A percentile compares a stretch with the other conserved stretches of the same genome.
Conservation (phyloP, 2,329 filamentous ascomycete genomes). For the Aspergillus intermedius region DNA sequence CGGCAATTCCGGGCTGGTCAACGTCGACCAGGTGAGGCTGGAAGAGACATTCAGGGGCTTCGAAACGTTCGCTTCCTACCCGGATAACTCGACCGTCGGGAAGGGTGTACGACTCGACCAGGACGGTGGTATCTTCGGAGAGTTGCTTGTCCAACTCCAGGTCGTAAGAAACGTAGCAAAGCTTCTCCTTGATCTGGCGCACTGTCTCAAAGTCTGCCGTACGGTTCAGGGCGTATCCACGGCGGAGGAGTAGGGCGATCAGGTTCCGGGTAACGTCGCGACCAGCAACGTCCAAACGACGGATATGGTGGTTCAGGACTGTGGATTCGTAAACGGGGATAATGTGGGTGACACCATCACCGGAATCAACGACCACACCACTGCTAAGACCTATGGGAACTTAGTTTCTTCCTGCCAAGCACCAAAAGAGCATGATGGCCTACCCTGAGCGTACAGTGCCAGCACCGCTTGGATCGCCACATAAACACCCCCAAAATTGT, state of each 20-base stretch:
- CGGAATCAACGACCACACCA: constrained; percentile 97
- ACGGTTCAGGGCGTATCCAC: constrained; percentile 93
- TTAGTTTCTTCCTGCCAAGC: no score
- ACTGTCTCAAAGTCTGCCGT: constrained; percentile 99
- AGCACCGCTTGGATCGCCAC: constrained; percentile 96
- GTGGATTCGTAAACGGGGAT: constrained; percentile 98
- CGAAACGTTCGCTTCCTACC: constrained; percentile 93
- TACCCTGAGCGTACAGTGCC: constrained; percentile 92
- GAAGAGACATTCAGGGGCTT: constrained; percentile 96
- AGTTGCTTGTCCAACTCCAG: constrained; percentile 92
- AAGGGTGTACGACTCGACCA: constrained; percentile 95
- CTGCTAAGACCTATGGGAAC: constrained; percentile 62
- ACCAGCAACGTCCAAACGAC: constrained; percentile 88
- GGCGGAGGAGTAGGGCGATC: constrained; percentile 85
- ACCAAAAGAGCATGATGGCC: constrained; percentile 12
- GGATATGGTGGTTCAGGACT: constrained; percentile 92
- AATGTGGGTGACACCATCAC: constrained; percentile 96
- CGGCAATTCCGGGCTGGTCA: constrained; percentile 91
- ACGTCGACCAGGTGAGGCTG: constrained; percentile 97
- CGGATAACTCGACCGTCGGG: constrained; percentile 94
- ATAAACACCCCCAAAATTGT: constrained; percentile 93
- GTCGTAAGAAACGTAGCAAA: constrained; percentile 98
- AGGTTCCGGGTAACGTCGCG: constrained; percentile 98
- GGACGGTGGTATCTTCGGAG: constrained; percentile 92
- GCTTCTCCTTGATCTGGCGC: constrained; percentile 98